phyloP scores from a whole-genome alignment of 139 green algal genomes.

The Penium margaritaceum region DNA sequence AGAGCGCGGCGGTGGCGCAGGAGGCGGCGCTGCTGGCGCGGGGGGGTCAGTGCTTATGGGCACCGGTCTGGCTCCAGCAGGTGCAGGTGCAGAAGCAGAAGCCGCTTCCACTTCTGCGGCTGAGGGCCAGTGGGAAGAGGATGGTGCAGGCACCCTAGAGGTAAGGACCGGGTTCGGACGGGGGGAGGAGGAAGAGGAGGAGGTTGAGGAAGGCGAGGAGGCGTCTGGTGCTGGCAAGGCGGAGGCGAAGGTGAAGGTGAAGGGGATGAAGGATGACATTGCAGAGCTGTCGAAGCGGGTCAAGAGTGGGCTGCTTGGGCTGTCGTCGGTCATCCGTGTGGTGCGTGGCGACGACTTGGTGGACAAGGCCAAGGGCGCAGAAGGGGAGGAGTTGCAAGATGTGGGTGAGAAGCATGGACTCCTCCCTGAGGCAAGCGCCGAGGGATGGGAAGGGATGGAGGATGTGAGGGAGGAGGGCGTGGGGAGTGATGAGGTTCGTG shows the following conservation, averaged over 20 bases:
- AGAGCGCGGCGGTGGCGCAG: too few relatives aligned
- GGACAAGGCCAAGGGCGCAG: background rate
- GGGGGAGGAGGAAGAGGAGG: background rate
- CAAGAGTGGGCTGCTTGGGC: slow-evolving; percentile 18
- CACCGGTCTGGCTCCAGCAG: too few relatives aligned
- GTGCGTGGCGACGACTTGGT: slow-evolving; percentile 38
- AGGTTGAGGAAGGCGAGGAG: background rate
- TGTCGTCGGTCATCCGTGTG: slow-evolving; percentile 38
- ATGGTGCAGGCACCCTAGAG: too few relatives aligned
- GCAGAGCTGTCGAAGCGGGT: slow-evolving; percentile 28
- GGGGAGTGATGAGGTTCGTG: background rate
- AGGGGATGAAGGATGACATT: slow-evolving; percentile 27
- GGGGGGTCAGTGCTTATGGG: too few relatives aligned
- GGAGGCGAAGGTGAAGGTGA: background rate
- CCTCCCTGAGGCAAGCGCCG: background rate
- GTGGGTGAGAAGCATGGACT: background rate
- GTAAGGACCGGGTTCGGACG: too few relatives aligned
- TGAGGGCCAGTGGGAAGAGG: too few relatives aligned
- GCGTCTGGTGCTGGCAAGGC: too few relatives aligned
- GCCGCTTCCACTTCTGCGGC: too few relatives aligned
- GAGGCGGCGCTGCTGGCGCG: too few relatives aligned
- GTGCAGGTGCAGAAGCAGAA: too few relatives aligned
- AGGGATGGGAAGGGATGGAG: background rate
- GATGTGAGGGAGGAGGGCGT: background rate
- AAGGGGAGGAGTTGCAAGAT: background rate